Percentiles rank a stretch among this genome's conserved stretches.
These are phyloP conservation scores for Xylaria telfairii DNA, from an alignment of 495 filamentous ascomycete species.

Conservation along the genomic window DNA sequence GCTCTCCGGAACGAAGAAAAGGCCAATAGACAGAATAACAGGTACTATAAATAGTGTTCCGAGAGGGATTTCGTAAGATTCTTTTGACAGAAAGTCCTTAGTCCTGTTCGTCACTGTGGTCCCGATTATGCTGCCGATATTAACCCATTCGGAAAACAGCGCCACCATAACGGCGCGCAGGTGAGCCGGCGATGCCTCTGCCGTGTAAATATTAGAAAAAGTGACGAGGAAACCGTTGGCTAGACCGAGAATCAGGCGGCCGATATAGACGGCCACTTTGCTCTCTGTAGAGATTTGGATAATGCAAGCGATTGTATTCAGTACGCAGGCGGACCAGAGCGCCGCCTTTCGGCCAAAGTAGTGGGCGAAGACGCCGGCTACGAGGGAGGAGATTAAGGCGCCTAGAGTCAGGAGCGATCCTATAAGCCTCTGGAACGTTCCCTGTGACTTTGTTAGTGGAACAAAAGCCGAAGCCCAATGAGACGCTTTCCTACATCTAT, in stretches of 20 bases:
- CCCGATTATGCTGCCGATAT: slow-evolving; percentile 60
- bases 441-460: slow-evolving; percentile 28
- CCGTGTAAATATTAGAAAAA: slow-evolving; percentile 59
- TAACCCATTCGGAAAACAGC: slow-evolving; percentile 51
- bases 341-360: slow-evolving; percentile 52
- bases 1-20: slow-evolving; percentile 62
- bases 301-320: slow-evolving; percentile 51
- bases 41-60: slow-evolving; percentile 61
- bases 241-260: slow-evolving; percentile 58
- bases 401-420: slow-evolving; percentile 50
- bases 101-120: slow-evolving; percentile 50
- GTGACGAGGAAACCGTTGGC: slow-evolving; percentile 61
- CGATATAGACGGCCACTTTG: slow-evolving; percentile 54
- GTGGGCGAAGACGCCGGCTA: slow-evolving; percentile 48
- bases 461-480: not conserved
- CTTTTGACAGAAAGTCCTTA: slow-evolving; percentile 37
- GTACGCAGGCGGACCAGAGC: slow-evolving; percentile 52
- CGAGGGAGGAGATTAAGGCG: slow-evolving; percentile 45
- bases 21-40: slow-evolving; percentile 47
- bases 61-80: slow-evolving; percentile 59
- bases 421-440: slow-evolving; percentile 48
- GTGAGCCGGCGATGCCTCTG: slow-evolving; percentile 45
- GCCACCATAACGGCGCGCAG: slow-evolving; percentile 53
- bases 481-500: slow-evolving; percentile 36
- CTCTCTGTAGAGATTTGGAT: slow-evolving; percentile 55